phyloP scores from a whole-genome alignment of 208 protist species.

The Crithidia expoeki region DNA sequence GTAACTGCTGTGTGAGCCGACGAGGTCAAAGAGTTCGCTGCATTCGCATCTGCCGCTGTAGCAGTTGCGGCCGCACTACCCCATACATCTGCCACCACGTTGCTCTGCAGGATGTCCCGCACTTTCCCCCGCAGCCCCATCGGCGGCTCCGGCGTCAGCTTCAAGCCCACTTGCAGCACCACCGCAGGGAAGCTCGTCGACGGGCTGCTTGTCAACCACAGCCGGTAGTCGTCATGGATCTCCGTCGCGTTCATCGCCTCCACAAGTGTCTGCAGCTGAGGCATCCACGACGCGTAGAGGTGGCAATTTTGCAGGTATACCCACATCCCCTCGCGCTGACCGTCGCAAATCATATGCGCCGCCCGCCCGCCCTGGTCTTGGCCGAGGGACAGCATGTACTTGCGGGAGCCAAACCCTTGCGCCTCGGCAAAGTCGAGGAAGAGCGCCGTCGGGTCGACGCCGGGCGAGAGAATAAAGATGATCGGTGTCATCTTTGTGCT shows the following conservation, averaged over 20 bases:
- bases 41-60: constrained; percentile 11
- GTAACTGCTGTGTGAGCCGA: neutral
- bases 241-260: constrained; percentile 75
- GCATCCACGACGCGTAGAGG: constrained; percentile 95
- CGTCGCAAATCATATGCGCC: constrained; percentile 86
- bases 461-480: constrained; percentile 94
- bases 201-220: constrained; percentile 96
- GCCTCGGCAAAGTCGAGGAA: constrained; percentile 92
- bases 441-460: constrained; percentile 92
- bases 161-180: constrained; percentile 94
- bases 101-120: constrained; percentile 65
- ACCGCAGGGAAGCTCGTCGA: constrained; percentile 89
- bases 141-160: constrained; percentile 96
- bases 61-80: too few relatives aligned
- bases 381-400: constrained; percentile 93
- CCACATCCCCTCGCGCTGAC: constrained; percentile 85
- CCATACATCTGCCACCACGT: constrained; percentile 66
- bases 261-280: constrained; percentile 88
- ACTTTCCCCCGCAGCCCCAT: constrained; percentile 94
- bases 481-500: constrained; percentile 89
- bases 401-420: constrained; percentile 79
- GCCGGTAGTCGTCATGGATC: constrained; percentile 91
- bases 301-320: constrained; percentile 97
- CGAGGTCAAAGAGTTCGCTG: neutral
- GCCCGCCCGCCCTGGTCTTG: constrained; percentile 94